Base-by-base conservation (phyloP, 192 early-diverging fungal genomes). In the Coemansia sp. region DNA sequence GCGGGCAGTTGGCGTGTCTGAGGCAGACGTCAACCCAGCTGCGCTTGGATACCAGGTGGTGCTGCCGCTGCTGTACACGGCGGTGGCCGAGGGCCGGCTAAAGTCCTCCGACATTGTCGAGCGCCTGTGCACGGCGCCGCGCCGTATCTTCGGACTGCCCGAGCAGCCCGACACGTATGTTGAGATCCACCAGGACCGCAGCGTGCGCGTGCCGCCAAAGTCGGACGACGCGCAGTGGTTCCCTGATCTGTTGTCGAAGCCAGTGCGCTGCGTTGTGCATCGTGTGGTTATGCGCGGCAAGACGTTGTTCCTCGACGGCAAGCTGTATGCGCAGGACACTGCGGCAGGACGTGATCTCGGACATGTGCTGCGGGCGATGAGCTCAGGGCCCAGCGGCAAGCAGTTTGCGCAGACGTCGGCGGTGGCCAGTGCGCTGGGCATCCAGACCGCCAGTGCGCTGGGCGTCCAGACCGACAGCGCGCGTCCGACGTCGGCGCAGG, bases 81-180 rank as follows among this genome's bases (percentile, higher is more conserved):
- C 93, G 26, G 91, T 92, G 28, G 78, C 85, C 26, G 86, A 93
- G 64, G 90, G 90, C 42, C 84, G 86, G 25, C 78, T 98, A 57
- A 87, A 85, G 9, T 64, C 95, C 25, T 81, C 88, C 5, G 95
- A 97, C 64, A 81, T 98, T 49, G 74, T 84, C 25, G 73, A 83
- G 34, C 84, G 90, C 46, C 67, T 96, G 31, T 89, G 93, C 78
- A 86, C 85, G 12, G 95, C 95, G 70, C 97, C 97, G 28, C 85
- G 88, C 53, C 79, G 85, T 49, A 97, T 98, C 83, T 94, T 98
- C 75, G 89, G 89, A 20, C 72, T 98, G n/a, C 87, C 93, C n/a
- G 86, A 90, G 63, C 93, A 97, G 79, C 75, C 87, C 8, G 94
- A 97, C 63, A 97, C 96, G 11, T 96, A 93, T 50, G 84, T 98